Percentiles rank a stretch among this genome's conserved stretches.
Evolutionary conservation across 2,329 filamentous ascomycete genomes (phyloP).

Genomic region (Leptodontidium sp.): DNA sequence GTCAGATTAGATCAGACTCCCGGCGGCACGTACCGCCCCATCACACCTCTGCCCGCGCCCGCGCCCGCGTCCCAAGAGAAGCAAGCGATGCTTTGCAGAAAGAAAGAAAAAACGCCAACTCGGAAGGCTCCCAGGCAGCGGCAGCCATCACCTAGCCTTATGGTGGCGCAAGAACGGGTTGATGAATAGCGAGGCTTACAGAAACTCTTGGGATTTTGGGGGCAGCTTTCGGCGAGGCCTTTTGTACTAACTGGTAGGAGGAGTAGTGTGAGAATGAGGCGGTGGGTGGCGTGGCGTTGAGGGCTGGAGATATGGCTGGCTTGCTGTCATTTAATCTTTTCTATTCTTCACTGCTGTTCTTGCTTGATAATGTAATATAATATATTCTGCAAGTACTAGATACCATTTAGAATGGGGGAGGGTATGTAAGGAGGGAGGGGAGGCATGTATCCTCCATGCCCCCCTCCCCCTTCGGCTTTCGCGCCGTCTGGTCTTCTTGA

Average conservation of each 20-base stretch:
- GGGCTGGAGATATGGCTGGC: background rate
- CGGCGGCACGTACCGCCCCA: background rate
- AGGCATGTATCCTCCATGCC: too few relatives aligned
- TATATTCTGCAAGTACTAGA: too few relatives aligned
- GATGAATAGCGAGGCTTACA: background rate
- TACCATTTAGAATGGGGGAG: too few relatives aligned
- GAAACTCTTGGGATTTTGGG: background rate
- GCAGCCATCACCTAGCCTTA: background rate
- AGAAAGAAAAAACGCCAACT: too few relatives aligned
- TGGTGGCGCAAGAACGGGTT: background rate
- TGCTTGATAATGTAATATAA: background rate
- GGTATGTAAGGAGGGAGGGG: too few relatives aligned
- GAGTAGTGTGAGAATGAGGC: background rate
- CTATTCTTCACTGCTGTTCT: too few relatives aligned
- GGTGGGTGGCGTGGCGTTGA: background rate
- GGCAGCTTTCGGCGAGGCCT: conserved; percentile 18
- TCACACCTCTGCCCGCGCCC: too few relatives aligned
- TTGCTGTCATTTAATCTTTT: background rate
- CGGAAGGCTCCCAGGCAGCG: too few relatives aligned
- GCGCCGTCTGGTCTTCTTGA: too few relatives aligned
- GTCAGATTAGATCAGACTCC: background rate
- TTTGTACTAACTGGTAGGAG: too few relatives aligned
- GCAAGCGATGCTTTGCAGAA: conserved; percentile 23
- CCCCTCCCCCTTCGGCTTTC: too few relatives aligned
- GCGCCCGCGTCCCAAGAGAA: background rate